phyloP scores from a whole-genome alignment of 1,139 yeast species.

The Protomyces arabidopsidicola region DNA sequence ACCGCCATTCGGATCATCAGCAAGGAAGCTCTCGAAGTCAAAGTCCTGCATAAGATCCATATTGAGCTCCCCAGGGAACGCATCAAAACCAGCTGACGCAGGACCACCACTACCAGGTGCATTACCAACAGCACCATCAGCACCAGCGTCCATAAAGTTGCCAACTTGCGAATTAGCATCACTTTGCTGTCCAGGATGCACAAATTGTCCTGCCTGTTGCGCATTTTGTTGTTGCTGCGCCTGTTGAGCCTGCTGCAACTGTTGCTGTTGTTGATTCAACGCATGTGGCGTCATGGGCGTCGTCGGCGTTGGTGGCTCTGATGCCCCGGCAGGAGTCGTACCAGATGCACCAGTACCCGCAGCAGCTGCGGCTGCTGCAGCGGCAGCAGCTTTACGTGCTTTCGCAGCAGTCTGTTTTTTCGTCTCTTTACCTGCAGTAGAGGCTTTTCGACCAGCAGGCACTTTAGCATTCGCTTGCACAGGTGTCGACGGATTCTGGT shows the following conservation, averaged over 20 bases:
- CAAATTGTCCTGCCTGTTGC: slow-evolving; percentile 18
- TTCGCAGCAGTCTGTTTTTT: slow-evolving; percentile 36
- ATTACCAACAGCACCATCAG: background rate
- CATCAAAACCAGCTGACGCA: background rate
- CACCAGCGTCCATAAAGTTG: background rate
- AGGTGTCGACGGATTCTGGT: slow-evolving; percentile 45
- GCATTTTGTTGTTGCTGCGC: slow-evolving; percentile 25
- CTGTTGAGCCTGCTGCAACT: slow-evolving; percentile 26
- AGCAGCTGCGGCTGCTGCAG: slow-evolving; percentile 35
- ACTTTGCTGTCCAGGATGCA: background rate
- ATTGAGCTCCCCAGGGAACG: slow-evolving; percentile 14
- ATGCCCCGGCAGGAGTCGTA: slow-evolving; percentile 35
- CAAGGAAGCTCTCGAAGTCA: slow-evolving; percentile 31
- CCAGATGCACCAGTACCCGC: background rate
- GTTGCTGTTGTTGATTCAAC: slow-evolving; percentile 30
- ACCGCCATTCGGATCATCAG: slow-evolving; percentile 24
- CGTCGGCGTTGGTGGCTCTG: slow-evolving; percentile 44
- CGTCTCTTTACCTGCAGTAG: slow-evolving; percentile 37
- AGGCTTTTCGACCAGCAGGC: slow-evolving; percentile 44
- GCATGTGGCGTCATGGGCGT: slow-evolving; percentile 41
- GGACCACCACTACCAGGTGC: background rate
- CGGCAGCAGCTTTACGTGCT: slow-evolving; percentile 31
- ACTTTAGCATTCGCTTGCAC: slow-evolving; percentile 46
- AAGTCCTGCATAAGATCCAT: slow-evolving; percentile 30
- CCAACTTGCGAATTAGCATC: background rate